Evolutionary conservation across 208 protist species (phyloP).

Genomic region (Wallacemonas collosoma): DNA sequence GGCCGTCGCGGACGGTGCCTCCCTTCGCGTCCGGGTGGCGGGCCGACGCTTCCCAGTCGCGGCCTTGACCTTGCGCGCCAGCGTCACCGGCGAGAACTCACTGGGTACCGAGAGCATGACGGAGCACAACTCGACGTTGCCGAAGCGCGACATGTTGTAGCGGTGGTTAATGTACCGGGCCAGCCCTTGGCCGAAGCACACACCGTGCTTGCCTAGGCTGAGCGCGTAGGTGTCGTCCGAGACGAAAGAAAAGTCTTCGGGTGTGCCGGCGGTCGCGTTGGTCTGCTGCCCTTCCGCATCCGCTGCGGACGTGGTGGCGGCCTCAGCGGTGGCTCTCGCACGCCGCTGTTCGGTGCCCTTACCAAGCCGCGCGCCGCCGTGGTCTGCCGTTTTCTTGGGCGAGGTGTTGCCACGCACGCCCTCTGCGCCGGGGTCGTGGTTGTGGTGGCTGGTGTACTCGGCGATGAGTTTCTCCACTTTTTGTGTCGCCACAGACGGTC

Average conservation of each 20-base stretch:
- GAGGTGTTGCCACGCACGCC: not conserved
- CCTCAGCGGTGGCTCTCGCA: not conserved
- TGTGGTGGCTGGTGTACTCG: constrained; percentile 5
- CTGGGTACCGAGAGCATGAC: constrained; percentile 75
- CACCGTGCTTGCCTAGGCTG: constrained; percentile 61
- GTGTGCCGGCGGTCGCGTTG: not conserved
- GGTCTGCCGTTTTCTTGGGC: not conserved
- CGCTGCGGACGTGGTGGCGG: too few relatives aligned
- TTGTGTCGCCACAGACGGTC: constrained; percentile 56
- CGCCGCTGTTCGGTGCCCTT: too few relatives aligned
- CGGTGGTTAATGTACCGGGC: constrained; percentile 89
- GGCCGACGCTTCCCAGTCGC: not conserved
- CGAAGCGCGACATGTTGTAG: constrained; percentile 82
- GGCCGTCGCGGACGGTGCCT: not conserved
- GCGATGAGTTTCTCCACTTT: constrained; percentile 46
- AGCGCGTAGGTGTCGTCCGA: constrained; percentile 84
- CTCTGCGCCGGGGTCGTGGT: constrained; percentile 8
- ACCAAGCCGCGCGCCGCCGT: too few relatives aligned
- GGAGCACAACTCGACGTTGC: constrained; percentile 86
- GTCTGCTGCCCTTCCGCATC: too few relatives aligned
- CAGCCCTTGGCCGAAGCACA: constrained; percentile 82
- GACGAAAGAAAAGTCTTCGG: constrained; percentile 49
- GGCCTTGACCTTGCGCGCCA: constrained; percentile 20
- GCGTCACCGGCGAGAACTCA: constrained; percentile 36
- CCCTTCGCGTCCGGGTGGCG: constrained; percentile 8